Percentiles rank a stretch among this genome's conserved stretches.
These are phyloP conservation scores for Anethum foeniculum DNA, from an alignment of 140 eudicot genomes.

Conservation along the genomic window DNA sequence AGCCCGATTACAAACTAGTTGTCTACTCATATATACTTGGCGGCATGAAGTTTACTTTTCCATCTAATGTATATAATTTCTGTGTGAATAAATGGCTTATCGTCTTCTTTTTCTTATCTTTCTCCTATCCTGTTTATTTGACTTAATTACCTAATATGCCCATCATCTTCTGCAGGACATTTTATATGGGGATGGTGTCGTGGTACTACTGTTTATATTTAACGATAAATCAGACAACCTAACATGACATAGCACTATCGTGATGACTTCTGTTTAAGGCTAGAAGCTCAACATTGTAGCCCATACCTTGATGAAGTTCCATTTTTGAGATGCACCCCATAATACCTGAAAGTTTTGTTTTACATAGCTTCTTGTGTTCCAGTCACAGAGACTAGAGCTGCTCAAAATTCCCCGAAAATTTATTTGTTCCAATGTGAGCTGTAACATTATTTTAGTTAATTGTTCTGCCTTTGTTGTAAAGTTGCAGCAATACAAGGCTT, in stretches of 20 bases:
- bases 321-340: neutral
- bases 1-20: neutral
- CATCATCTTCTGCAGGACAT: neutral
- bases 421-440: neutral
- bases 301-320: neutral
- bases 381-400: neutral
- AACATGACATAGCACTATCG: neutral
- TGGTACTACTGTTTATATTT: neutral
- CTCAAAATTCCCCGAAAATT: neutral
- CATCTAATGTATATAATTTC: neutral
- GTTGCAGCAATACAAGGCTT: neutral
- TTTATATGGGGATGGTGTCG: neutral
- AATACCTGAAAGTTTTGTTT: neutral
- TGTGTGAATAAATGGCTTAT: neutral
- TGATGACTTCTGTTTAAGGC: neutral
- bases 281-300: neutral
- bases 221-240: neutral
- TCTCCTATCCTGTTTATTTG: neutral
- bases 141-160: neutral
- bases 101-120: neutral
- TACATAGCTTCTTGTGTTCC: neutral
- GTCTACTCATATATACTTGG: neutral
- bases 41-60: neutral
- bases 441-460: neutral
- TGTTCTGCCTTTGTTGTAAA: neutral